These are phyloP conservation scores for Brassica hybrid DNA, from an alignment of 441 rosid species.

Conservation along the genomic window DNA sequence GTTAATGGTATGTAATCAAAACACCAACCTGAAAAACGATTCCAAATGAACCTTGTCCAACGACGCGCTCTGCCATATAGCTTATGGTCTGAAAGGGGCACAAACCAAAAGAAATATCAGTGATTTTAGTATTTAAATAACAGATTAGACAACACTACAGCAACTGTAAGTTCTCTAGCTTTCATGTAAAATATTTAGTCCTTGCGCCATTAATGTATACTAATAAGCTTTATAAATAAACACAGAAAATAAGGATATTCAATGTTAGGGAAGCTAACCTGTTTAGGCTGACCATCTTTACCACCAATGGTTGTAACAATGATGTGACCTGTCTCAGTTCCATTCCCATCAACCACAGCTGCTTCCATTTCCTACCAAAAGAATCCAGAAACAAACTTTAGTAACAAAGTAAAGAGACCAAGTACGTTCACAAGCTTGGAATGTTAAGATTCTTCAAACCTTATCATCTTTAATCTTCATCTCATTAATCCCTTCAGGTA, in stretches of 20 bases:
- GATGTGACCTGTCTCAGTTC: conserved; percentile 61
- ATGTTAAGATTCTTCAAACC: conserved; percentile 35
- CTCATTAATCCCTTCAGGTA: conserved; percentile 52
- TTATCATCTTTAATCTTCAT: conserved; percentile 60
- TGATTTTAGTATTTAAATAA: not conserved
- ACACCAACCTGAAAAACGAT: conserved; percentile 53
- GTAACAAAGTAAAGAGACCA: conserved; percentile 3
- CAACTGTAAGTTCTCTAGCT: not conserved
- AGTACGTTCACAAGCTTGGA: not conserved
- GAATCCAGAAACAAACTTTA: conserved; percentile 14
- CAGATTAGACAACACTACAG: conserved; percentile 21
- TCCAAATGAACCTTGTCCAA: conserved; percentile 61
- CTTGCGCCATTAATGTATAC: not conserved
- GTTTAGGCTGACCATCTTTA: conserved; percentile 58
- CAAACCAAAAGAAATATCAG: not conserved
- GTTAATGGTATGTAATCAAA: not conserved
- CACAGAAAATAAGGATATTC: not conserved
- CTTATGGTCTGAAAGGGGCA: conserved; percentile 49
- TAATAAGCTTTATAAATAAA: too few species aligned
- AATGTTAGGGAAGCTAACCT: conserved; percentile 44
- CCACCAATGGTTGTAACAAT: conserved; percentile 61
- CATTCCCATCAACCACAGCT: conserved; percentile 58
- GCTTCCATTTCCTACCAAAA: conserved; percentile 63
- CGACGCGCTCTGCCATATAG: conserved; percentile 60
- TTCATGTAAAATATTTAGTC: not conserved